Evolutionary conservation across 1,284 basidiomycete genomes (phyloP), one percentile per base, ranked within the genome.

Genomic region (Irpex sp.): DNA sequence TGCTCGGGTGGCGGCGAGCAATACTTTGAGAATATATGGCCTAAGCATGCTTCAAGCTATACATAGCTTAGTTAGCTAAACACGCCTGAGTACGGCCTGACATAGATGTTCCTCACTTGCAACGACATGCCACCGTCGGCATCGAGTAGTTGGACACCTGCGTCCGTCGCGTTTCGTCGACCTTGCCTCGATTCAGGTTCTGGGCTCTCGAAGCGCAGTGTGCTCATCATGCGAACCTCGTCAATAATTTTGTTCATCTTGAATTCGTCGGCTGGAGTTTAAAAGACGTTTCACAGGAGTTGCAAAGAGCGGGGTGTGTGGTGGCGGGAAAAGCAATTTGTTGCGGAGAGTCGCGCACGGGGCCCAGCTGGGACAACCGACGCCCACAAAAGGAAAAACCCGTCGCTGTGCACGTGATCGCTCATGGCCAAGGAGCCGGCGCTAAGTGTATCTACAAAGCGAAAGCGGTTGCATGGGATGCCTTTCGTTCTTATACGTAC

Each of bases 11-110:
- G 70, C n/a, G 87, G 86, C 15, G 77, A 81, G 74, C 88, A 90
- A 69, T 90, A 91, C 74, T 90, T 91, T 8, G 84, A 82, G 71
- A 91, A 92, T 63, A 91, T 89, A 68, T 88, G 87, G 68, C 82
- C 83, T 62, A 91, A 75, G 72, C 85, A 89, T 56, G 73, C 73
- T 72, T 88, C 87, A 56, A 91, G 74, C 87, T 90, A 6, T 47
- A 48, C 52, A n/a, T 57, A 9, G 37, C 59, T 26, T 34, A 26
- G 44, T 11, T 17, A 60, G 15, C 15, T 51, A 60, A 17, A n/a
- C 19, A n/a, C 49, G 19, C 11, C n/a, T 4, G n/a, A 26, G 21
- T 26, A 26, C 3, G 21, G 21, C 21, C 21, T 26, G 2, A 26
- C 21, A 26, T 26, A 26, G 21, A 26, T 26, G 21, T 26, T 31